Evolutionary conservation across 2,329 filamentous ascomycete species (phyloP).

Genomic region (Pseudocercospora eumusae): DNA sequence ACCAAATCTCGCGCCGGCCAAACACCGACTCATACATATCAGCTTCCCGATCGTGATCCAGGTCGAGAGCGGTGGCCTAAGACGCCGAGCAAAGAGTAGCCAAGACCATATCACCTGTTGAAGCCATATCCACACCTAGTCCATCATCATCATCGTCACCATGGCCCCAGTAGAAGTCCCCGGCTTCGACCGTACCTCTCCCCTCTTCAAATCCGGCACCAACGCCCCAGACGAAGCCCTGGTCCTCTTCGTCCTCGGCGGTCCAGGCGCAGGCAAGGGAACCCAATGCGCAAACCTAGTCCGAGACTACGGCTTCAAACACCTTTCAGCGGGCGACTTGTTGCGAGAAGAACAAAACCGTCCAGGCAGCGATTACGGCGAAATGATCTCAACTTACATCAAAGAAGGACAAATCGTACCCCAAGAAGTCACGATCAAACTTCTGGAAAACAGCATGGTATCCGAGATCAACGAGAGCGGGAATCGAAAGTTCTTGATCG

Average conservation of each 20-base stretch:
- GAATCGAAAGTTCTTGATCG: constrained; percentile 73
- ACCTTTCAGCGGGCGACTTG: constrained; percentile 90
- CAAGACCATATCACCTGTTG: neutral
- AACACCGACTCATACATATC: constrained; percentile 32
- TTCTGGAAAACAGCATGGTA: constrained; percentile 92
- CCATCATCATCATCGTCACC: no score
- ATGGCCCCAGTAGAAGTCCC: constrained; percentile 29
- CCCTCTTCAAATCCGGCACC: constrained; percentile 67
- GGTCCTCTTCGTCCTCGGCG: constrained; percentile 95
- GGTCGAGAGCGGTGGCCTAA: constrained; percentile 33
- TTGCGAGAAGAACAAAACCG: constrained; percentile 91
- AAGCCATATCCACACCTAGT: constrained; percentile 29
- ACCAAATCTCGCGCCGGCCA: constrained; percentile 45
- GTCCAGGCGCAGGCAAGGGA: constrained; percentile 92
- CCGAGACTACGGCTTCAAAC: constrained; percentile 82
- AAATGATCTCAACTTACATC: constrained; percentile 91
- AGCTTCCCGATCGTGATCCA: constrained; percentile 34
- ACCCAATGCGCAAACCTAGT: constrained; percentile 93
- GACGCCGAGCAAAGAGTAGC: constrained; percentile 9
- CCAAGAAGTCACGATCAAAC: constrained; percentile 95
- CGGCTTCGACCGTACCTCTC: constrained; percentile 47
- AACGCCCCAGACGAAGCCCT: constrained; percentile 63
- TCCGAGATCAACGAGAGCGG: constrained; percentile 60
- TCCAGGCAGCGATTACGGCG: constrained; percentile 81
- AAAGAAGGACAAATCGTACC: constrained; percentile 93